These are phyloP conservation scores for Sporisorium iseilematis-ciliati DNA, from an alignment of 1,284 basidiomycete genomes.

Conservation along the genomic window DNA sequence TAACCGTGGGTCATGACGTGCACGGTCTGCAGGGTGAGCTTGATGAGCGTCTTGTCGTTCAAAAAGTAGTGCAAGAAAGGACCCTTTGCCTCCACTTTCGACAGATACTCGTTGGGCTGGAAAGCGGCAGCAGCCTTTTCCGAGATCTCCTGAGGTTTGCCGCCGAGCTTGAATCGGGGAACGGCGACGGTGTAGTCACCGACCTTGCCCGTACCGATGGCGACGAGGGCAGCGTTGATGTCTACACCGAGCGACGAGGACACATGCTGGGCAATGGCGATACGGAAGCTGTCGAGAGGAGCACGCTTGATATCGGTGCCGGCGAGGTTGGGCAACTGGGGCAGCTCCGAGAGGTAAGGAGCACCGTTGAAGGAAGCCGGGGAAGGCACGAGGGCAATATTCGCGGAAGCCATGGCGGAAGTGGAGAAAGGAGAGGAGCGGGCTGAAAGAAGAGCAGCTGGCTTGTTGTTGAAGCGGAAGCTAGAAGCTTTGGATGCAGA, in stretches of 20 bases:
- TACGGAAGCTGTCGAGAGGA: conserved; percentile 85
- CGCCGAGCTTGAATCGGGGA: conserved; percentile 87
- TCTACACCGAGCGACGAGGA: conserved; percentile 76
- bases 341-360: conserved; percentile 64
- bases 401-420: conserved; percentile 42
- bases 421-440: conserved; percentile 25
- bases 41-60: conserved; percentile 76
- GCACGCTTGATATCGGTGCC: conserved; percentile 77
- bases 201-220: conserved; percentile 87
- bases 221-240: conserved; percentile 78
- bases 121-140: conserved; percentile 78
- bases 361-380: conserved; percentile 71
- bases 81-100: conserved; percentile 54
- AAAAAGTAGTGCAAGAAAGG: conserved; percentile 65
- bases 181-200: conserved; percentile 92
- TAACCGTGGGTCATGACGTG: conserved; percentile 77
- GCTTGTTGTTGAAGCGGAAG: too few species aligned
- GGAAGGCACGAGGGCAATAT: conserved; percentile 49
- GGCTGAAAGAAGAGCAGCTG: too few species aligned
- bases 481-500: neutral
- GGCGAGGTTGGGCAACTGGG: conserved; percentile 60
- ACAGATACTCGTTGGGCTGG: conserved; percentile 62
- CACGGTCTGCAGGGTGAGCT: conserved; percentile 84
- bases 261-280: conserved; percentile 83
- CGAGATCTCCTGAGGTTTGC: conserved; percentile 83